phyloP scores from a whole-genome alignment of 495 filamentous ascomycete species.

The Lophiostoma macrostomum region DNA sequence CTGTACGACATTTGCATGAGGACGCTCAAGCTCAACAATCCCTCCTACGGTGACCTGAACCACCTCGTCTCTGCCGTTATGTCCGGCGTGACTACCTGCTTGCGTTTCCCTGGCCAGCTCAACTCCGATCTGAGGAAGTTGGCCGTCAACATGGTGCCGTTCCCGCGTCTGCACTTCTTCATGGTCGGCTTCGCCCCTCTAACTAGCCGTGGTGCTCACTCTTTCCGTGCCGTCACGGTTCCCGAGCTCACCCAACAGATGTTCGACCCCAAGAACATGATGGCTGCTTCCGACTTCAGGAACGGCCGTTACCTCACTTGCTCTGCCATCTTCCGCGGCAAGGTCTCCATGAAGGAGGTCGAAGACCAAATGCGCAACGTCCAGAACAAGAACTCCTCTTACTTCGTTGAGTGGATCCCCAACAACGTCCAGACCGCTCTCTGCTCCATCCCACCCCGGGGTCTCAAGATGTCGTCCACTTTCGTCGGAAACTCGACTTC shows the following conservation, averaged over 20 bases:
- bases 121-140: slow-evolving; percentile 99
- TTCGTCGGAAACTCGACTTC: slow-evolving; percentile 99
- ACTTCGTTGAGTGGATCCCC: slow-evolving; percentile 99
- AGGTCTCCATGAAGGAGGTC: slow-evolving; percentile 99
- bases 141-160: slow-evolving; percentile 99
- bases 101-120: slow-evolving; percentile 98
- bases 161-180: slow-evolving; percentile 99
- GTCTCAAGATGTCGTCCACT: slow-evolving; percentile 98
- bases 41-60: slow-evolving; percentile 98
- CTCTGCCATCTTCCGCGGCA: slow-evolving; percentile 99
- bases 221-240: slow-evolving; percentile 95
- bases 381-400: slow-evolving; percentile 99
- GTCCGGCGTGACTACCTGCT: slow-evolving; percentile 97
- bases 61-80: slow-evolving; percentile 99
- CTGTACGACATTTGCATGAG: slow-evolving; percentile 99
- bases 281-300: slow-evolving; percentile 99
- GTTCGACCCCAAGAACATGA: slow-evolving; percentile 99
- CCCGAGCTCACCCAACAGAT: slow-evolving; percentile 99
- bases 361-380: slow-evolving; percentile 99
- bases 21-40: slow-evolving; percentile 96
- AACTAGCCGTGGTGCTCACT: slow-evolving; percentile 89
- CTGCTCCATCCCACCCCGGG: slow-evolving; percentile 97
- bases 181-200: slow-evolving; percentile 99
- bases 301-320: slow-evolving; percentile 99
- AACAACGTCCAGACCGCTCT: slow-evolving; percentile 99